Evolutionary conservation across 2,329 filamentous ascomycete genomes (phyloP).

Genomic region (Colletotrichum orbiculare): DNA sequence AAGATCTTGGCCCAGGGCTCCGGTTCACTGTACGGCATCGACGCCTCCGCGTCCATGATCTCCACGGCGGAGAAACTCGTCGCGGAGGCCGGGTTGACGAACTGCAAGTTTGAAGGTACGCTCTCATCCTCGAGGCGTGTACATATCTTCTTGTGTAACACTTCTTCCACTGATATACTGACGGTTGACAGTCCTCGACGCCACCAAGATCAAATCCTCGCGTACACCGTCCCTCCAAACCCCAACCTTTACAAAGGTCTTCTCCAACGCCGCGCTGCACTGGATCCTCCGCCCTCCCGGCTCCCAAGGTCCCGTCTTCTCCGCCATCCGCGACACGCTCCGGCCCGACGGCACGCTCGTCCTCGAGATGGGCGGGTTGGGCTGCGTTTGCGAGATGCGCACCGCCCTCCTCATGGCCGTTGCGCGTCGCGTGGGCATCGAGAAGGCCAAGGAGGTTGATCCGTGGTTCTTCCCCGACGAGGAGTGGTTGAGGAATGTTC

Average conservation of each 20-base stretch:
- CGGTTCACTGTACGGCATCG: constrained; percentile 66
- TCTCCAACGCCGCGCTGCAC: constrained; percentile 75
- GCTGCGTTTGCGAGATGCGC: constrained; percentile 73
- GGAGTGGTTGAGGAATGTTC: constrained; percentile 60
- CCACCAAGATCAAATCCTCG: constrained; percentile 49
- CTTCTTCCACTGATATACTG: neutral
- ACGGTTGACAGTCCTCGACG: constrained; percentile 55
- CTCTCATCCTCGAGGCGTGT: neutral
- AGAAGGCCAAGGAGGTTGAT: constrained; percentile 59
- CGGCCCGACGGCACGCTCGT: constrained; percentile 67
- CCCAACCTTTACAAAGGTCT: constrained; percentile 62
- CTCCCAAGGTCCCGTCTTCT: constrained; percentile 63
- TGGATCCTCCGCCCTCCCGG: constrained; percentile 67
- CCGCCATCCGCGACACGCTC: constrained; percentile 61
- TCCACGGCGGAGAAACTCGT: constrained; percentile 58
- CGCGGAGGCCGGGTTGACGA: constrained; percentile 44
- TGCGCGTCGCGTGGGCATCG: constrained; percentile 60
- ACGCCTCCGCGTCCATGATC: constrained; percentile 70
- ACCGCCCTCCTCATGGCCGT: constrained; percentile 67
- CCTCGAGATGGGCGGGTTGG: constrained; percentile 79
- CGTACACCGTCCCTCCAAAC: constrained; percentile 11
- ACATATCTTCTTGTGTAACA: neutral
- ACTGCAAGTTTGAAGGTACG: constrained; percentile 58
- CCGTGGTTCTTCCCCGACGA: constrained; percentile 82
- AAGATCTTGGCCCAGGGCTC: constrained; percentile 56